These are phyloP conservation scores for Mytilinidion resinicola DNA, from an alignment of 495 filamentous ascomycete species.

Conservation along the genomic window DNA sequence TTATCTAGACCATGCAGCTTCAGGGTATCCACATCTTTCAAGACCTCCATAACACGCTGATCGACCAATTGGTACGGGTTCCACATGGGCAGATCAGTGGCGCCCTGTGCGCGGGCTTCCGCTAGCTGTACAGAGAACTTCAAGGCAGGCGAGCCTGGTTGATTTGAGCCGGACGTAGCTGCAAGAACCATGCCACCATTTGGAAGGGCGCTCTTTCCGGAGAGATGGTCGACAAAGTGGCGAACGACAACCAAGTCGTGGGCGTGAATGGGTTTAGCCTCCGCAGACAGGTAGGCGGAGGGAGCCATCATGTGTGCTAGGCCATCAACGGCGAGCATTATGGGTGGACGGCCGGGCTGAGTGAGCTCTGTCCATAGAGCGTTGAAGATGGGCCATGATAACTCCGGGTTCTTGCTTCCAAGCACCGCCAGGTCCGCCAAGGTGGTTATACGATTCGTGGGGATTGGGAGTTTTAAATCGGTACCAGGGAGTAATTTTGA, in stretches of 20 bases:
- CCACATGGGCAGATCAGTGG: constrained; percentile 42
- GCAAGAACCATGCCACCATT: constrained; percentile 77
- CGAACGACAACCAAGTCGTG: constrained; percentile 73
- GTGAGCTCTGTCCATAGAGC: constrained; percentile 75
- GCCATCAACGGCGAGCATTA: constrained; percentile 72
- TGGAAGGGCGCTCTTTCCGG: constrained; percentile 51
- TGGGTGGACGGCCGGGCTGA: constrained; percentile 61
- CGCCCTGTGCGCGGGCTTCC: constrained; percentile 27
- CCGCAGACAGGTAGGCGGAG: constrained; percentile 62
- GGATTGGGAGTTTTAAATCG: constrained; percentile 54
- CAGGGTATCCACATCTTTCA: constrained; percentile 37
- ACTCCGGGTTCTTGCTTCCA: constrained; percentile 65
- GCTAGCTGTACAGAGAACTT: constrained; percentile 45
- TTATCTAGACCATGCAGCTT: constrained; percentile 59
- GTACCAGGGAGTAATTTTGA: constrained; percentile 50
- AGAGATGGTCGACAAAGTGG: constrained; percentile 66
- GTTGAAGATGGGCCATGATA: constrained; percentile 75
- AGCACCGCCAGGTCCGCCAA: constrained; percentile 61
- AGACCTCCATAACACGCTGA: constrained; percentile 50
- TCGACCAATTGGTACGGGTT: constrained; percentile 66
- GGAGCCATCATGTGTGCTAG: constrained; percentile 70
- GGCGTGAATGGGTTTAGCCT: constrained; percentile 71
- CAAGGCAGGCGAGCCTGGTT: constrained; percentile 53
- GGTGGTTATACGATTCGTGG: constrained; percentile 52
- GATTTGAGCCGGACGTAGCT: constrained; percentile 62